phyloP scores from a whole-genome alignment of 2,329 filamentous ascomycete species.

The Rosellinia necatrix region DNA sequence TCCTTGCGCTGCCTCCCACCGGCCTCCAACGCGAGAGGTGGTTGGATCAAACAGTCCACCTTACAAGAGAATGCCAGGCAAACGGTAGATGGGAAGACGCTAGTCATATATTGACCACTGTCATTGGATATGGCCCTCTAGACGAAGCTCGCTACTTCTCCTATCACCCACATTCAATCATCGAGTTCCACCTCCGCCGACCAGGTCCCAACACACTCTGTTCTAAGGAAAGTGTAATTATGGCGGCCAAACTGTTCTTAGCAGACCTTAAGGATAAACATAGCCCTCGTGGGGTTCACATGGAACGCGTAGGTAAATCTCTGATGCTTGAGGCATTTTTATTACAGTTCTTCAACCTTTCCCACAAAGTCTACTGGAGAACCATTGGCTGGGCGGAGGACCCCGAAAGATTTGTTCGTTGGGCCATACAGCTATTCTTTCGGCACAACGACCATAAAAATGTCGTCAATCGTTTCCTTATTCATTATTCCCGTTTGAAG shows the following conservation, averaged over 20 bases:
- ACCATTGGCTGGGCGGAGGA: constrained; percentile 35
- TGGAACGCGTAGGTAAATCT: constrained; percentile 33
- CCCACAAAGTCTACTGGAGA: constrained; percentile 42
- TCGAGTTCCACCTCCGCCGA: constrained; percentile 37
- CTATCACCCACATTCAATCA: constrained; percentile 43
- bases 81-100: constrained; percentile 41
- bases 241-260: constrained; percentile 41
- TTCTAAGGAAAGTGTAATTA: constrained; percentile 23
- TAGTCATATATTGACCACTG: constrained; percentile 36
- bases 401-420: constrained; percentile 35
- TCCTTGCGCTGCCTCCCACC: constrained; percentile 10
- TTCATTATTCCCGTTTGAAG: constrained; percentile 38
- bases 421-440: constrained; percentile 41
- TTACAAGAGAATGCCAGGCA: constrained; percentile 43
- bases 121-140: constrained; percentile 37
- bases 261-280: constrained; percentile 36
- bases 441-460: constrained; percentile 38
- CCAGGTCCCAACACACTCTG: constrained; percentile 13
- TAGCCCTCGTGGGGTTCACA: constrained; percentile 8
- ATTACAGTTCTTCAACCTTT: constrained; percentile 24
- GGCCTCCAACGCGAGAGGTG: constrained; percentile 27
- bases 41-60: constrained; percentile 36
- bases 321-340: constrained; percentile 41
- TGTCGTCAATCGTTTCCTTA: constrained; percentile 43
- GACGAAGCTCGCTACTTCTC: constrained; percentile 43